A percentile compares a stretch with the other conserved stretches of the same genome.
These are phyloP conservation scores for Colletotrichum lentis DNA, from an alignment of 2,329 filamentous ascomycete genomes.

Conservation along the genomic window DNA sequence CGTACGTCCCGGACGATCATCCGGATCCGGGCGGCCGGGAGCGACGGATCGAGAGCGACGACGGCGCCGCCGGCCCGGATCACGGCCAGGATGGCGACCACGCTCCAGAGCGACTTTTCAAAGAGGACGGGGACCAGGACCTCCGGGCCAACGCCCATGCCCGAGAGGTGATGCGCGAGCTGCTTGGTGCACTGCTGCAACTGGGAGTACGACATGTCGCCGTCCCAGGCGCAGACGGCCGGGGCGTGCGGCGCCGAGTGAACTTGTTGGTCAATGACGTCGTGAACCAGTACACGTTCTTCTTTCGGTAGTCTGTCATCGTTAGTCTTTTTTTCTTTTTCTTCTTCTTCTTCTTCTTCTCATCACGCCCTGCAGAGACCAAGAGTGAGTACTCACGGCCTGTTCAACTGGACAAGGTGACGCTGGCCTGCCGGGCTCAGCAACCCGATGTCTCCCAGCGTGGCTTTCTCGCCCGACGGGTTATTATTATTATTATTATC, in stretches of 20 bases:
- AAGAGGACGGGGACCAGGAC: conserved; percentile 30
- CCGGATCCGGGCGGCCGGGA: not conserved
- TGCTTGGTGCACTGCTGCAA: not conserved
- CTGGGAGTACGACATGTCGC: conserved; percentile 11
- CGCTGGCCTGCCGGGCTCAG: conserved; percentile 14
- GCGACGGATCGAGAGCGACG: conserved; percentile 25
- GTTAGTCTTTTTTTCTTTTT: not conserved
- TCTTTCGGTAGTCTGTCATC: not conserved
- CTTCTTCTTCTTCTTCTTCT: too few species aligned
- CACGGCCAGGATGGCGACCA: conserved; percentile 26
- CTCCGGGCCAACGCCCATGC: conserved; percentile 38
- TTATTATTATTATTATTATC: too few species aligned
- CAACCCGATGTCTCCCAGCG: not conserved
- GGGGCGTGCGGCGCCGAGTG: not conserved
- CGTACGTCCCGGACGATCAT: conserved; percentile 24
- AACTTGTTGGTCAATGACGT: not conserved
- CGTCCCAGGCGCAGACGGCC: conserved; percentile 27
- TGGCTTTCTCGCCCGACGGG: not conserved
- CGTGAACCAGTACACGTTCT: not conserved
- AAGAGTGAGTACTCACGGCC: conserved; percentile 33
- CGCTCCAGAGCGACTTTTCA: conserved; percentile 27
- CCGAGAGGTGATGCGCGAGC: not conserved
- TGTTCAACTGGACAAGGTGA: conserved; percentile 15
- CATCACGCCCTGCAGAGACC: too few species aligned
- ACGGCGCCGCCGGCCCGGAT: conserved; percentile 20